Conservation (phyloP, 2,329 filamentous ascomycete genomes). For the Calycina marina region DNA sequence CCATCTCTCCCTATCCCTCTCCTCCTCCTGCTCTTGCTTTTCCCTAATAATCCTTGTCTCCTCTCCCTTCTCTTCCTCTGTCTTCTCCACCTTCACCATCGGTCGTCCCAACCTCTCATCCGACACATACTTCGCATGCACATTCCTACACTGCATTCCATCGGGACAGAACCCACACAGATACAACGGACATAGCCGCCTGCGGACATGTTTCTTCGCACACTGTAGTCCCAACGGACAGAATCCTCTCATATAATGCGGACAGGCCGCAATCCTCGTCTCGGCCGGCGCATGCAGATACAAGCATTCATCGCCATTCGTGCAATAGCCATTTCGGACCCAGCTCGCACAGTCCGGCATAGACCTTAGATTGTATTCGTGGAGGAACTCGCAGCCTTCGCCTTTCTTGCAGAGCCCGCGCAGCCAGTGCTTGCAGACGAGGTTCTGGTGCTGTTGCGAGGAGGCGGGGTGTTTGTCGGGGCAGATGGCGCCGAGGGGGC, state of each 20-base stretch:
- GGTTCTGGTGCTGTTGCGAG: slow-evolving; percentile 38
- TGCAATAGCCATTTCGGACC: slow-evolving; percentile 83
- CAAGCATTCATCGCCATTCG: slow-evolving; percentile 90
- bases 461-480: slow-evolving; percentile 59
- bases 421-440: slow-evolving; percentile 98
- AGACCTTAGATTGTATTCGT: slow-evolving; percentile 95
- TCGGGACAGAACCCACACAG: slow-evolving; percentile 91
- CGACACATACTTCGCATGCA: slow-evolving; percentile 66
- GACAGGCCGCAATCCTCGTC: slow-evolving; percentile 64
- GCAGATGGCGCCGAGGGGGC: slow-evolving; percentile 71
- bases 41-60: slow-evolving; percentile 42
- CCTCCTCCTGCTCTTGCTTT: slow-evolving; percentile 36
- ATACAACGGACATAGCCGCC: slow-evolving; percentile 70
- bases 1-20: slow-evolving; percentile 25
- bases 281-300: slow-evolving; percentile 83
- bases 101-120: slow-evolving; percentile 54
- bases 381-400: slow-evolving; percentile 89
- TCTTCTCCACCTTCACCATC: slow-evolving; percentile 50
- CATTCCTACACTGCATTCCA: slow-evolving; percentile 58
- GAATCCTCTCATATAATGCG: slow-evolving; percentile 89
- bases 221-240: slow-evolving; percentile 81
- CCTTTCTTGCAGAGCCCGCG: slow-evolving; percentile 96
- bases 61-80: slow-evolving; percentile 38
- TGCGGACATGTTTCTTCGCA: slow-evolving; percentile 75
- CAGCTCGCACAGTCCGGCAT: slow-evolving; percentile 99